phyloP scores from a whole-genome alignment of 257 asterid species.

The Nicotiana benthamiana region DNA sequence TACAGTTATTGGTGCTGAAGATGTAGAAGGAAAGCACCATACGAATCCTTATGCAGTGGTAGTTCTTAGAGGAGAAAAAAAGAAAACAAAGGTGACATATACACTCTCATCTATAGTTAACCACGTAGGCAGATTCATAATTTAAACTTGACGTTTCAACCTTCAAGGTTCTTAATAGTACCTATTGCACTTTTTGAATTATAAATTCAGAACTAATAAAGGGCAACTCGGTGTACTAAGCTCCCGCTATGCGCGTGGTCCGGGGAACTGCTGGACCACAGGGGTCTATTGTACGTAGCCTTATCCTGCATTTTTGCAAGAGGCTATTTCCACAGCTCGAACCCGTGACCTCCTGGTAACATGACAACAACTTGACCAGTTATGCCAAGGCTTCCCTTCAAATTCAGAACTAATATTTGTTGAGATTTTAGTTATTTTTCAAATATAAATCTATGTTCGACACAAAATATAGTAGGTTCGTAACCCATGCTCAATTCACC shows the following conservation, averaged over 20 bases:
- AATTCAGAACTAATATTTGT: no score
- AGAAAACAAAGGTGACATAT: slow-evolving; percentile 54
- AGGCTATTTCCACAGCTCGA: no score
- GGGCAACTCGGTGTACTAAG: no score
- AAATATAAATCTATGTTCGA: not conserved
- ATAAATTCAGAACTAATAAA: no score
- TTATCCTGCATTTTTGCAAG: no score
- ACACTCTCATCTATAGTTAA: not conserved
- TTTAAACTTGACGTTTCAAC: not conserved
- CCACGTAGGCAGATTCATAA: not conserved
- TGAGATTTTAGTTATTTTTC: no score
- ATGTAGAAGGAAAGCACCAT: slow-evolving; percentile 60
- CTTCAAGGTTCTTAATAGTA: not conserved
- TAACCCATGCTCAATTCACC: not conserved
- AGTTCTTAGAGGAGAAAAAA: slow-evolving; percentile 55
- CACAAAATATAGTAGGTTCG: not conserved
- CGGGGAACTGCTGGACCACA: no score
- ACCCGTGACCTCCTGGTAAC: no score
- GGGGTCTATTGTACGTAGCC: no score
- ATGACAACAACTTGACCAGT: no score
- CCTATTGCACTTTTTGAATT: not conserved
- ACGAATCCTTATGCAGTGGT: slow-evolving; percentile 51
- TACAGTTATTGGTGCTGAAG: slow-evolving; percentile 42
- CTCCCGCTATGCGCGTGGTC: no score
- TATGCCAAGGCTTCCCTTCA: no score